Percentiles rank a stretch among this genome's conserved stretches.
phyloP scores from a whole-genome alignment of 176 grass and related monocot species.

The Luzula sylvatica region DNA sequence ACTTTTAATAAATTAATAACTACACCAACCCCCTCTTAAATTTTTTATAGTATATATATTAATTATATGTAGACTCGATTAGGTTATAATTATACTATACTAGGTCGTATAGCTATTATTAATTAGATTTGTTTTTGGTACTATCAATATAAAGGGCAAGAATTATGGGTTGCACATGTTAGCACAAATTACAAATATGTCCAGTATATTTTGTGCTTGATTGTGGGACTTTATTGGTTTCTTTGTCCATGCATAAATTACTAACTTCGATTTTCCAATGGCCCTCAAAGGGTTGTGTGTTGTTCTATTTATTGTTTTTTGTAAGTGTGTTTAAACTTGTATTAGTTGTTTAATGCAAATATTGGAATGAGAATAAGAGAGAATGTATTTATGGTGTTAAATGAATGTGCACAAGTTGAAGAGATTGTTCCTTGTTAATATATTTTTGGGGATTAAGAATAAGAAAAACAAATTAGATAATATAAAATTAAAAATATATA shows the following conservation, averaged over 20 bases:
- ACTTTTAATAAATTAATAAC: constrained; percentile 37
- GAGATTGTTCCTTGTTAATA: no score
- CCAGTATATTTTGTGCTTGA: background rate
- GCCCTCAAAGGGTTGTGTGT: background rate
- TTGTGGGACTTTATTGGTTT: no score
- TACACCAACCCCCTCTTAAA: background rate
- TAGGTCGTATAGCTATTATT: constrained; percentile 2
- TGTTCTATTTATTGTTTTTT: background rate
- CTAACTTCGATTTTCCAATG: constrained; percentile 12
- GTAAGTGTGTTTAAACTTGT: constrained; percentile 5
- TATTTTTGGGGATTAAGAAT: no score
- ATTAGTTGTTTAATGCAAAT: background rate
- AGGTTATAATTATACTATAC: constrained; percentile 6
- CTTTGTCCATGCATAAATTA: background rate
- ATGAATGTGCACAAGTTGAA: constrained; percentile 12
- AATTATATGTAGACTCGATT: background rate
- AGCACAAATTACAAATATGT: background rate
- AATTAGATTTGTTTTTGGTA: no score
- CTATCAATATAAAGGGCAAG: no score
- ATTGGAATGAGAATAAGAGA: background rate
- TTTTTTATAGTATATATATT: constrained; percentile 7
- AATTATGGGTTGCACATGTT: no score
- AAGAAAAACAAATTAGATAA: no score
- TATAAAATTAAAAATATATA: no score
- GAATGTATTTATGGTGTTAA: constrained; percentile 5